phyloP scores from a whole-genome alignment of 352 stramenopile species.

The Phytophthora europaea region DNA sequence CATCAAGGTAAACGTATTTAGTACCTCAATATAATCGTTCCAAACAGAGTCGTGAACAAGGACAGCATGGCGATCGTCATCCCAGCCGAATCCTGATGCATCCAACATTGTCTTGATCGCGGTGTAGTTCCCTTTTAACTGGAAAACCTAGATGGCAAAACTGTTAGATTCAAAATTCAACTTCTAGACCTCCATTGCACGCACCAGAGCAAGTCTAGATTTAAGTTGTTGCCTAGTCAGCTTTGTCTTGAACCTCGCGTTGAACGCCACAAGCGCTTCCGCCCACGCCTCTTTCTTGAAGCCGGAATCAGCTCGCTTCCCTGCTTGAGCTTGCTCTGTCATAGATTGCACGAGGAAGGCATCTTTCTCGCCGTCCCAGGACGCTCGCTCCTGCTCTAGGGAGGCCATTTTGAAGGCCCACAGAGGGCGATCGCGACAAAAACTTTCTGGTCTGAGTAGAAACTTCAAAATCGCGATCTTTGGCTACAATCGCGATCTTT shows the following conservation, averaged over 20 bases:
- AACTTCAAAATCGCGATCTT: not conserved
- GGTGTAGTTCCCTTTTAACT: not conserved
- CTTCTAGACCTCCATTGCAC: not conserved
- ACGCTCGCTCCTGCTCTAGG: not conserved
- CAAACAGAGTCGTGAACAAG: not conserved
- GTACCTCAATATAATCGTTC: not conserved
- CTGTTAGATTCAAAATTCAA: not conserved
- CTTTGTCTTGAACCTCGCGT: not conserved
- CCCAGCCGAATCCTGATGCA: not conserved
- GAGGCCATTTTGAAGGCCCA: not conserved
- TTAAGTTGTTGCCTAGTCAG: not conserved
- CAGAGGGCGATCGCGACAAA: not conserved
- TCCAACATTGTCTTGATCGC: not conserved
- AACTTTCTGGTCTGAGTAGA: not conserved
- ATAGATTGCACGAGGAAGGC: not conserved
- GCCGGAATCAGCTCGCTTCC: not conserved
- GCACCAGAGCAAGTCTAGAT: not conserved
- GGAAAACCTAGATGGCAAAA: not conserved
- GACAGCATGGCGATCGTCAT: not conserved
- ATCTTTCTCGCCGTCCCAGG: not conserved
- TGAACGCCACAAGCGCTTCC: not conserved
- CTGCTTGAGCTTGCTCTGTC: not conserved
- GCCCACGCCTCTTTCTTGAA: not conserved
- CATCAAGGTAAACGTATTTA: not conserved
- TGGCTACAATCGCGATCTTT: not conserved